These are phyloP conservation scores for Penicillium sp. DNA, from an alignment of 2,329 filamentous ascomycete species.

Conservation along the genomic window DNA sequence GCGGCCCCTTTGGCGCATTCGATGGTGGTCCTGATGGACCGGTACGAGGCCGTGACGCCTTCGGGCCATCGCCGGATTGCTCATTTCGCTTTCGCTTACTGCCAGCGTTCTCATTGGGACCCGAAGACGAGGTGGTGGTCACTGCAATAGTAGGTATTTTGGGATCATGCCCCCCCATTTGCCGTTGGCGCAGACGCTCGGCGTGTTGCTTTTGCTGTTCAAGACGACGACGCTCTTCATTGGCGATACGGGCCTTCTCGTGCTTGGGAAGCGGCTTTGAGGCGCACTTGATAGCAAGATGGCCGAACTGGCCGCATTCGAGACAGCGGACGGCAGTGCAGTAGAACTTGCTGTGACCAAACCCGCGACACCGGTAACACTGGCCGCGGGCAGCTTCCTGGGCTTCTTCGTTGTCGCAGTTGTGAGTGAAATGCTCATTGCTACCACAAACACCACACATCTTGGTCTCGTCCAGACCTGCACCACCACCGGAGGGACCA, in stretches of 20 bases:
- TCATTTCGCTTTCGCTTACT: conserved; percentile 45
- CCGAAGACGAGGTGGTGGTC: conserved; percentile 30
- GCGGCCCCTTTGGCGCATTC: conserved; percentile 35
- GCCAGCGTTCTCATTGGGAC: conserved; percentile 22
- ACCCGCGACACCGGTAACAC: conserved; percentile 51
- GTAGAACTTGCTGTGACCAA: conserved; percentile 45
- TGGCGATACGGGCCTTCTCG: conserved; percentile 44
- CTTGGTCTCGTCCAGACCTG: conserved; percentile 50
- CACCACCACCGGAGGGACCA: conserved; percentile 51
- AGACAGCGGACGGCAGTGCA: conserved; percentile 52
- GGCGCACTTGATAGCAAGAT: conserved; percentile 45
- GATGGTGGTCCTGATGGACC: conserved; percentile 32
- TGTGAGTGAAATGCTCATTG: conserved; percentile 50
- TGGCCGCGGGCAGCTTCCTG: conserved; percentile 45
- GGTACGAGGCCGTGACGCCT: conserved; percentile 38
- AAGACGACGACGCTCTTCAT: conserved; percentile 46
- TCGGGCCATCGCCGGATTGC: conserved; percentile 32
- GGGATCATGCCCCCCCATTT: conserved; percentile 53
- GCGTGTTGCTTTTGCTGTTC: conserved; percentile 41
- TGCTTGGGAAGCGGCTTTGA: conserved; percentile 43
- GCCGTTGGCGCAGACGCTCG: conserved; percentile 48
- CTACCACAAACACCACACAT: conserved; percentile 56
- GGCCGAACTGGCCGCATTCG: conserved; percentile 54
- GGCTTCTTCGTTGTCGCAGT: conserved; percentile 54
- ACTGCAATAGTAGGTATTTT: conserved; percentile 50